Base-by-base conservation (phyloP, 441 rosid species). In the Mallotus repandus region DNA sequence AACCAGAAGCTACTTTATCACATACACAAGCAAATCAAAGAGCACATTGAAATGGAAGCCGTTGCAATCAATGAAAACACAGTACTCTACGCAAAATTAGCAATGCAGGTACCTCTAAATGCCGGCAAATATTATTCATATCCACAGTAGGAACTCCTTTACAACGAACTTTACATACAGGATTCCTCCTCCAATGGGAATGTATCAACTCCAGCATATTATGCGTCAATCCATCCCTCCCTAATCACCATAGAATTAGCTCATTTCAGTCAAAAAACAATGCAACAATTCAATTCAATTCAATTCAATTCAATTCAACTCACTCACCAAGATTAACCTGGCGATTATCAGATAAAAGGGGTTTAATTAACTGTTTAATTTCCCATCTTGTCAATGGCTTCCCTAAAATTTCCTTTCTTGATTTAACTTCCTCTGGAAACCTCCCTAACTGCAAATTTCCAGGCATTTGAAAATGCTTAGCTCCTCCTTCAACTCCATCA, bases 151-250 rank as follows among this genome's bases (percentile, higher is more conserved):
- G 98, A 77, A 94, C 88, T 55, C 98, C 98, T 71, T 90, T 87
- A 73, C 94, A 94, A 19, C 89, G 88, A 78, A 94, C 89, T 71
- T 94, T 94, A 73, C 96, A 86, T 49, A 94, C 91, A 25, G 89
- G 85, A 50, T 81, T 81, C 54, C 97, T 84, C 82, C 85, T 92
- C 97, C 97, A 94, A 80, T 94, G 98, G 2, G 84, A 62, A 78
- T 92, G 97, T 69, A 94, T 71, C 86, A 94, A 76, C 55, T 92
- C 97, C 91, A 94, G 82, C 98, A 94, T 94, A 62, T 92, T 94
- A 81, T 90, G 98, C 1, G 98, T 94, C 81, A 92, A 83, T 57
- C 98, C 98, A 76, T 94, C 98, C 71, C 98, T 89, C 19, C 98
- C 97, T 94, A 68, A 12, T 48, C 35, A 57, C 25, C 62, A 63